A percentile compares a stretch with the other conserved stretches of the same genome.
These are phyloP conservation scores for Saraca asoca DNA, from an alignment of 331 rosid genomes.

Conservation along the genomic window DNA sequence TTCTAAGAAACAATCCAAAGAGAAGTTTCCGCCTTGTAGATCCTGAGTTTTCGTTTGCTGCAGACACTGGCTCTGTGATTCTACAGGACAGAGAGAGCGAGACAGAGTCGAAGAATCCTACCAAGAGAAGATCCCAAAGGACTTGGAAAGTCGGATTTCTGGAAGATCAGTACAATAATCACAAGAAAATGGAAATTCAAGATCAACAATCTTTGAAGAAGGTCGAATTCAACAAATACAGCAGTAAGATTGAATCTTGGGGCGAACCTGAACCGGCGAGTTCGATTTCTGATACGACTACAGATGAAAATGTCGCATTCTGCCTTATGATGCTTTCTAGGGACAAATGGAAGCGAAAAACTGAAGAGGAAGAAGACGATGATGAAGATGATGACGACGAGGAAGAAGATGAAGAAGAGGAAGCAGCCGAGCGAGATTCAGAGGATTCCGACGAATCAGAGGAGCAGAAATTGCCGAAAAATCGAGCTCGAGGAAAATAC, in stretches of 20 bases:
- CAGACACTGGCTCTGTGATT: conserved; percentile 59
- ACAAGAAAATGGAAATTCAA: background rate
- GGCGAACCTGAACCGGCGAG: conserved; percentile 69
- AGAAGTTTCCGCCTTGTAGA: conserved; percentile 55
- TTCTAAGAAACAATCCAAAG: conserved; percentile 73
- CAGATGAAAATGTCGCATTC: conserved; percentile 80
- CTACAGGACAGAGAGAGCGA: conserved; percentile 85
- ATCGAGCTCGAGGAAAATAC: conserved; percentile 54
- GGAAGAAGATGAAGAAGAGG: conserved; percentile 44
- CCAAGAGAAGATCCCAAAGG: conserved; percentile 69
- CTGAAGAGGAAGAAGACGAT: background rate
- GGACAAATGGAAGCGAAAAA: conserved; percentile 59
- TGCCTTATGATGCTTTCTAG: conserved; percentile 87
- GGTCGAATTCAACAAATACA: background rate
- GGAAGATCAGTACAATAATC: background rate
- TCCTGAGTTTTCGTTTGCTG: conserved; percentile 69
- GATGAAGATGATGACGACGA: conserved; percentile 6
- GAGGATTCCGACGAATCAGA: conserved; percentile 59
- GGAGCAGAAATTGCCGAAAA: conserved; percentile 45
- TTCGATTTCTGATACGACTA: conserved; percentile 67
- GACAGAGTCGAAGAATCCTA: conserved; percentile 76
- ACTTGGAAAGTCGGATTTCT: conserved; percentile 38
- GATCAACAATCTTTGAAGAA: conserved; percentile 21
- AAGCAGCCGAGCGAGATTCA: conserved; percentile 45
- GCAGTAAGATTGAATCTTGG: conserved; percentile 48